A percentile compares a stretch with the other conserved stretches of the same genome.
phyloP scores from a whole-genome alignment of 306 rosid species.

The Urtica urens region DNA sequence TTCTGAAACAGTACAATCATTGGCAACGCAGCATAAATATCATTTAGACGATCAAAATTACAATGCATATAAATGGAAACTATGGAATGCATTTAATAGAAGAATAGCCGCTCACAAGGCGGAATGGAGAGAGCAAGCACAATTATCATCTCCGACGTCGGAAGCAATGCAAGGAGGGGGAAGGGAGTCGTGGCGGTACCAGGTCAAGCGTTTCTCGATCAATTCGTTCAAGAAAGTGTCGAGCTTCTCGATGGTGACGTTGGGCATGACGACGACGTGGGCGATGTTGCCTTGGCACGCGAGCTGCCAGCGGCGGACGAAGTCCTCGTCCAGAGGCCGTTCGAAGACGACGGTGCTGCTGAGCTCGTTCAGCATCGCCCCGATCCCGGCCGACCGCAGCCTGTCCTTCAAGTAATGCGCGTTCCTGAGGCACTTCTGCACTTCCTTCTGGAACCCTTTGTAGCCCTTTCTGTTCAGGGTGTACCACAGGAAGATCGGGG shows the following conservation, averaged over 20 bases:
- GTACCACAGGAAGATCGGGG: conserved; percentile 66
- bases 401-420: conserved; percentile 43
- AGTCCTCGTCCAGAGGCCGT: conserved; percentile 45
- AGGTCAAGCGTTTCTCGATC: conserved; percentile 19
- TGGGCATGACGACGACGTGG: conserved; percentile 59
- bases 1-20: no score
- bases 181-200: conserved; percentile 20
- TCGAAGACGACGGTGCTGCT: conserved; percentile 58
- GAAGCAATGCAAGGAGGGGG: conserved; percentile 37
- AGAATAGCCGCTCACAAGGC: no score
- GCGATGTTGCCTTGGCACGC: conserved; percentile 55
- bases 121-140: conserved; percentile 37
- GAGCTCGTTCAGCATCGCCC: conserved; percentile 53
- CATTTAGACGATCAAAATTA: no score
- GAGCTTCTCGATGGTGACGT: conserved; percentile 33
- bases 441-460: conserved; percentile 53
- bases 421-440: conserved; percentile 47
- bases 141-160: conserved; percentile 35
- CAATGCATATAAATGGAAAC: no score
- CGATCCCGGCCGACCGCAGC: conserved; percentile 31
- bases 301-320: conserved; percentile 44
- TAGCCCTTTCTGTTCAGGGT: conserved; percentile 48
- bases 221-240: conserved; percentile 39
- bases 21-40: no score
- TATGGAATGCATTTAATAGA: no score